Percentiles rank a stretch among this genome's conserved stretches.
phyloP scores from a whole-genome alignment of 228 moss, liverwort and hornwort genomes.

The Sphagnum magellanicum region DNA sequence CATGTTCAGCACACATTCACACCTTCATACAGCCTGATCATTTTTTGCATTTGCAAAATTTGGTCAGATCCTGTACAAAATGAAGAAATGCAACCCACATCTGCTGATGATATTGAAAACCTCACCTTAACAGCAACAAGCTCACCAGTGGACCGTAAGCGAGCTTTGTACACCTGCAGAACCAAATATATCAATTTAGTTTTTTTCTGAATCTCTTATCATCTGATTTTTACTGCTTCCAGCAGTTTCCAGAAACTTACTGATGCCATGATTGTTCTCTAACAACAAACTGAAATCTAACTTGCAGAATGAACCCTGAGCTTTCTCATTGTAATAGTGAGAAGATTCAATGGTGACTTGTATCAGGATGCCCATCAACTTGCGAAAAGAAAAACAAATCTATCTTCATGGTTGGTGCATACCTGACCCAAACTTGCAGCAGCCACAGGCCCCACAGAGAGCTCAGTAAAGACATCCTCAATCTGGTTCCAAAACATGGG shows the following conservation, averaged over 20 bases:
- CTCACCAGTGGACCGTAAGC: conserved; percentile 47
- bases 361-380: no score
- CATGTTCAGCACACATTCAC: no score
- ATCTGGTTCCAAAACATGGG: conserved; percentile 29
- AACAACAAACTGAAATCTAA: background rate
- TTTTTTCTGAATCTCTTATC: background rate
- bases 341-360: no score
- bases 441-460: conserved; percentile 56
- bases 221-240: background rate
- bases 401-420: conserved; percentile 3
- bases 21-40: no score
- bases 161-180: conserved; percentile 59
- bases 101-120: background rate
- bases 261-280: no score
- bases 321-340: no score
- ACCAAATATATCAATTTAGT: background rate
- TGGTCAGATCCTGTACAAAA: no score
- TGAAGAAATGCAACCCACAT: no score
- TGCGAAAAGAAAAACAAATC: background rate
- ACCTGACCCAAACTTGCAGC: conserved; percentile 77
- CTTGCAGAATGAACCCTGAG: background rate
- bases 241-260: no score
- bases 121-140: conserved; percentile 62
- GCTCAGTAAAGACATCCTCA: conserved; percentile 54
- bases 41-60: background rate